Evolutionary conservation across 805 yeast genomes (phyloP).

Genomic region (Suhomyces kilbournensis): DNA sequence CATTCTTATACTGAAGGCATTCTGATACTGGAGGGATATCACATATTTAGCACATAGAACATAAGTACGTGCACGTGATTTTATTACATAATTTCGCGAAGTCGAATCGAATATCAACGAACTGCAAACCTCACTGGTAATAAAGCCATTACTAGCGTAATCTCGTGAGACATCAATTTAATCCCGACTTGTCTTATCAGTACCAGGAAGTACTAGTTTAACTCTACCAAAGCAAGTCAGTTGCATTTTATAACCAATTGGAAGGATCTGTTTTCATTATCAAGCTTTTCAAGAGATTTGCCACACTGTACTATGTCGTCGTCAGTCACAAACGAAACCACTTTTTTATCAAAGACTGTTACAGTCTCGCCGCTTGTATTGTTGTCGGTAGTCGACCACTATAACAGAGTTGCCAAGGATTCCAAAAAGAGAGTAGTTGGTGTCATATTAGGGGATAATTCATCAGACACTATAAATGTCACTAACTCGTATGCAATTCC

Average conservation of each 20-base stretch:
- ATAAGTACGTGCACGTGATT: neutral
- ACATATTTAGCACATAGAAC: neutral
- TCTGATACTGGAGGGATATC: neutral
- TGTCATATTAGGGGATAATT: slow-evolving; percentile 82
- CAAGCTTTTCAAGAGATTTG: neutral
- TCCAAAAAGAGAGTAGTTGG: slow-evolving; percentile 85
- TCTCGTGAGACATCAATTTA: neutral
- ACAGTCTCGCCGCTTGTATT: slow-evolving; percentile 94
- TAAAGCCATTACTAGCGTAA: neutral
- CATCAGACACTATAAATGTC: slow-evolving; percentile 58
- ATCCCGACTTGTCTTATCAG: neutral
- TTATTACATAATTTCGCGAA: neutral
- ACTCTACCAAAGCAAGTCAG: neutral
- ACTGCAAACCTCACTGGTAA: neutral
- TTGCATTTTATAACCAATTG: neutral
- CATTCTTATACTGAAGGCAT: neutral
- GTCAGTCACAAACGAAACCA: slow-evolving; percentile 29
- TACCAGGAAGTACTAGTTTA: neutral
- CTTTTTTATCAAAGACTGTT: slow-evolving; percentile 54
- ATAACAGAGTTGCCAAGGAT: slow-evolving; percentile 75
- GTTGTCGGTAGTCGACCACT: slow-evolving; percentile 92
- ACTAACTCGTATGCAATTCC: slow-evolving; percentile 96
- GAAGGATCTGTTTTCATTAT: neutral
- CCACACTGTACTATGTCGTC: slow-evolving; percentile 1
- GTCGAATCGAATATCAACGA: neutral